Percentiles rank a stretch among this genome's conserved stretches.
These are phyloP conservation scores for Gomphus bonarii DNA, from an alignment of 1,284 basidiomycete genomes.

Conservation along the genomic window DNA sequence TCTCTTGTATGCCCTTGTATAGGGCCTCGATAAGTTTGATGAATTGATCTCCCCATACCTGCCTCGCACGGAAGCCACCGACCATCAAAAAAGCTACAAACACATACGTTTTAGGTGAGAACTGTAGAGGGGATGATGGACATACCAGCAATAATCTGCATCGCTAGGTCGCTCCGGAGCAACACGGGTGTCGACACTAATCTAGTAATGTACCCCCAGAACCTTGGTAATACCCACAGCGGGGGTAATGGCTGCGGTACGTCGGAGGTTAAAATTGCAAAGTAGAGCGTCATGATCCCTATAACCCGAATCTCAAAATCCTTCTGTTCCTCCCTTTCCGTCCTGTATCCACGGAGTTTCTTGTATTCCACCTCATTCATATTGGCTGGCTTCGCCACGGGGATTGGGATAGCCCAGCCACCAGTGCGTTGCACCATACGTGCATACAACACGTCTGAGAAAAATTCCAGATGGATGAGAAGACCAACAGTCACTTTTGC, in stretches of 20 bases:
- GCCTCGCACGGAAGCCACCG: slow-evolving; percentile 47
- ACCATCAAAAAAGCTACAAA: slow-evolving; percentile 61
- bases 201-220: slow-evolving; percentile 62
- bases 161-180: slow-evolving; percentile 44
- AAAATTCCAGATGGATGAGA: slow-evolving; percentile 49
- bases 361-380: slow-evolving; percentile 39
- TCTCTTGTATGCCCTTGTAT: slow-evolving; percentile 39
- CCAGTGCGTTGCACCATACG: slow-evolving; percentile 76
- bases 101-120: slow-evolving; percentile 15
- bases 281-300: slow-evolving; percentile 85
- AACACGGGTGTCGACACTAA: slow-evolving; percentile 41
- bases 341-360: slow-evolving; percentile 63
- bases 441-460: slow-evolving; percentile 71
- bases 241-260: slow-evolving; percentile 23
- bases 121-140: slow-evolving; percentile 21
- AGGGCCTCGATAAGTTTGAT: slow-evolving; percentile 63
- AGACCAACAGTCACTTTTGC: slow-evolving; percentile 69
- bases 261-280: slow-evolving; percentile 53
- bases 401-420: slow-evolving; percentile 54
- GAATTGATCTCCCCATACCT: slow-evolving; percentile 71
- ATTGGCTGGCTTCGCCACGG: slow-evolving; percentile 36
- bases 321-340: slow-evolving; percentile 41
- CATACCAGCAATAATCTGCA: slow-evolving; percentile 60
- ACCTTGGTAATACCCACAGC: slow-evolving; percentile 46
- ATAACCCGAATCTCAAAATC: slow-evolving; percentile 72